phyloP scores from a whole-genome alignment of 139 green algal species.

The Closterium sp. region DNA sequence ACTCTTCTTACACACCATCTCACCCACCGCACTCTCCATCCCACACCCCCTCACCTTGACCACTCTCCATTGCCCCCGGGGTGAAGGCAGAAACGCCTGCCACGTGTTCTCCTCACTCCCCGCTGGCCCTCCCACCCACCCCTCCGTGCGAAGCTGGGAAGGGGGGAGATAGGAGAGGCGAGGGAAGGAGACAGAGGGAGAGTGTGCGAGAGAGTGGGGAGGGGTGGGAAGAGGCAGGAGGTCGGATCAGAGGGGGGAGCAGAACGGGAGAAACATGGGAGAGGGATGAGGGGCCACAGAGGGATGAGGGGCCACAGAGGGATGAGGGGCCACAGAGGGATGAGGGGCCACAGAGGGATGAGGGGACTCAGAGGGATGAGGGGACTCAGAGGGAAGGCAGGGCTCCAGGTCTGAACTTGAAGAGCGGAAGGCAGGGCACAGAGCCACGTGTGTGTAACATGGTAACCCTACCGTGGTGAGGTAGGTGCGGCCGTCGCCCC shows the following conservation, averaged over 20 bases:
- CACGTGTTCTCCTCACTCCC: slow-evolving; percentile 35
- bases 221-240: too few relatives aligned
- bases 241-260: too few relatives aligned
- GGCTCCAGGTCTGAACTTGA: too few relatives aligned
- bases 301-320: neutral
- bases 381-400: too few relatives aligned
- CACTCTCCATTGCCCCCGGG: slow-evolving; percentile 2
- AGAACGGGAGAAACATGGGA: too few relatives aligned
- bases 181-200: neutral
- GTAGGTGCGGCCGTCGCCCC: slow-evolving; percentile 31
- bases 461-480: slow-evolving; percentile 30
- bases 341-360: too few relatives aligned
- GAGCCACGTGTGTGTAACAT: too few relatives aligned
- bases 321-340: neutral
- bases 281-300: neutral
- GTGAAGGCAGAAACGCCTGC: slow-evolving; percentile 39
- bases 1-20: neutral
- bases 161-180: neutral
- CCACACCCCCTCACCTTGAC: slow-evolving; percentile 12
- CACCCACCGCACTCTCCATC: neutral
- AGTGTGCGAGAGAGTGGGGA: neutral
- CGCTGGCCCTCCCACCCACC: slow-evolving; percentile 21
- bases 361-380: neutral
- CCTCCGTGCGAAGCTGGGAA: slow-evolving; percentile 19
- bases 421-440: too few relatives aligned